A percentile compares a stretch with the other conserved stretches of the same genome.
Evolutionary conservation across 2,329 filamentous ascomycete genomes (phyloP).

Genomic region (Colletotrichum sp.): DNA sequence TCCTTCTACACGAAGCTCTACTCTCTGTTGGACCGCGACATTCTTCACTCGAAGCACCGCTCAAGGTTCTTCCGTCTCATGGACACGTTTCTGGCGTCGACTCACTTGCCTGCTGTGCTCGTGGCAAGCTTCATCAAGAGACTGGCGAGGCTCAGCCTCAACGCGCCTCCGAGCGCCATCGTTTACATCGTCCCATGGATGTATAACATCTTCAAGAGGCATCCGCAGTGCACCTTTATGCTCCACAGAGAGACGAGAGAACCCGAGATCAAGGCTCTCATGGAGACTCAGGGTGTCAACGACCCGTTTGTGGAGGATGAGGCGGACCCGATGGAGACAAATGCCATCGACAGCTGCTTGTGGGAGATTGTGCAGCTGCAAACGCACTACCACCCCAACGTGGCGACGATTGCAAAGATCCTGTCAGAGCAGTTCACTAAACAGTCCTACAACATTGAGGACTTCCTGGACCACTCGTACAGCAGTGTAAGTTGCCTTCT

Average conservation of each 20-base stretch:
- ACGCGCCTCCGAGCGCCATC: slow-evolving; percentile 87
- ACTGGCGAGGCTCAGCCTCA: slow-evolving; percentile 82
- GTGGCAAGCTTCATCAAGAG: slow-evolving; percentile 97
- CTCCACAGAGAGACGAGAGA: slow-evolving; percentile 78
- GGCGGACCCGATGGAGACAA: slow-evolving; percentile 81
- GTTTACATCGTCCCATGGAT: slow-evolving; percentile 91
- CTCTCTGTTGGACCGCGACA: slow-evolving; percentile 82
- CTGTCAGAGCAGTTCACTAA: slow-evolving; percentile 98
- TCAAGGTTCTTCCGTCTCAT: slow-evolving; percentile 92
- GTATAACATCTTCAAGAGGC: slow-evolving; percentile 91
- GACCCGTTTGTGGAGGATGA: slow-evolving; percentile 83
- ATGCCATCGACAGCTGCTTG: slow-evolving; percentile 88
- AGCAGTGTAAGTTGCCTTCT: slow-evolving; percentile 63
- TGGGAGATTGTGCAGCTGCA: slow-evolving; percentile 95
- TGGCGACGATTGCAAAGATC: slow-evolving; percentile 91
- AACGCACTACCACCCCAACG: slow-evolving; percentile 95
- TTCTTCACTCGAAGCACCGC: slow-evolving; percentile 93
- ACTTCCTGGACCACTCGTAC: slow-evolving; percentile 96
- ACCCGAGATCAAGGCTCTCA: slow-evolving; percentile 57
- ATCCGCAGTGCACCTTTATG: slow-evolving; percentile 95
- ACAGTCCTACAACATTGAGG: slow-evolving; percentile 91
- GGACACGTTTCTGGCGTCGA: slow-evolving; percentile 88
- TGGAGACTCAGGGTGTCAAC: slow-evolving; percentile 63
- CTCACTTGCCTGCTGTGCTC: slow-evolving; percentile 87
- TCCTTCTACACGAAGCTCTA: slow-evolving; percentile 95